A percentile compares a stretch with the other conserved stretches of the same genome.
phyloP scores from a whole-genome alignment of 169 alveolate species.

The Neospora caninum region DNA sequence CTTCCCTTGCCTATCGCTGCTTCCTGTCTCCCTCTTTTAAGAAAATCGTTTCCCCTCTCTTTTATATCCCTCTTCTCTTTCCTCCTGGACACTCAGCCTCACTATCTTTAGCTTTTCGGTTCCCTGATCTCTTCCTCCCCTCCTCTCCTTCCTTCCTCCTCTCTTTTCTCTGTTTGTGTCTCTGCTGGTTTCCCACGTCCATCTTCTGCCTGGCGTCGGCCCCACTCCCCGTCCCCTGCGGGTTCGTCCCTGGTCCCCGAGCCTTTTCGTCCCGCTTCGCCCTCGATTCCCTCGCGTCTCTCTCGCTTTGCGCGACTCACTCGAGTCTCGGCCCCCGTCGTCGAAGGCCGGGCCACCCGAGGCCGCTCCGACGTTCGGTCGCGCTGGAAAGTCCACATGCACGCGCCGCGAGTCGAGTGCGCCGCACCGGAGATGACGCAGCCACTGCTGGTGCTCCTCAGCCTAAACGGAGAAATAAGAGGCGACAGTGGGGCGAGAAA shows the following conservation, averaged over 20 bases:
- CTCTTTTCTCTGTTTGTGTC: too few relatives aligned
- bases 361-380: conserved; percentile 15
- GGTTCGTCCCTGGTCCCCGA: too few relatives aligned
- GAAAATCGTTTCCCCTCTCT: not conserved
- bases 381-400: conserved; percentile 74
- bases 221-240: too few relatives aligned
- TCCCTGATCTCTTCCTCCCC: too few relatives aligned
- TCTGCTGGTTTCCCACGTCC: too few relatives aligned
- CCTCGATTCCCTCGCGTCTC: not conserved
- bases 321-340: not conserved
- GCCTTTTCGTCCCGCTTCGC: too few relatives aligned
- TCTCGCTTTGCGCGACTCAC: not conserved
- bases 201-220: too few relatives aligned
- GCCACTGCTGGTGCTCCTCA: conserved; percentile 77
- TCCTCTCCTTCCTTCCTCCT: too few relatives aligned
- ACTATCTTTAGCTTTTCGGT: too few relatives aligned
- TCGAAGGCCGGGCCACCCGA: not conserved
- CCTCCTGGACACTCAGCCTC: too few relatives aligned
- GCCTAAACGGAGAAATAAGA: conserved; percentile 53
- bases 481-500: not conserved
- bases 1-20: not conserved
- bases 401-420: conserved; percentile 77
- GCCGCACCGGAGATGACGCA: conserved; percentile 77
- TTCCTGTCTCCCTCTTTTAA: not conserved
- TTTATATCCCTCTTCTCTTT: not conserved